Percentiles rank a stretch among this genome's conserved stretches.
Evolutionary conservation across 2,329 filamentous ascomycete species (phyloP).

Genomic region (Helotiales sp.): DNA sequence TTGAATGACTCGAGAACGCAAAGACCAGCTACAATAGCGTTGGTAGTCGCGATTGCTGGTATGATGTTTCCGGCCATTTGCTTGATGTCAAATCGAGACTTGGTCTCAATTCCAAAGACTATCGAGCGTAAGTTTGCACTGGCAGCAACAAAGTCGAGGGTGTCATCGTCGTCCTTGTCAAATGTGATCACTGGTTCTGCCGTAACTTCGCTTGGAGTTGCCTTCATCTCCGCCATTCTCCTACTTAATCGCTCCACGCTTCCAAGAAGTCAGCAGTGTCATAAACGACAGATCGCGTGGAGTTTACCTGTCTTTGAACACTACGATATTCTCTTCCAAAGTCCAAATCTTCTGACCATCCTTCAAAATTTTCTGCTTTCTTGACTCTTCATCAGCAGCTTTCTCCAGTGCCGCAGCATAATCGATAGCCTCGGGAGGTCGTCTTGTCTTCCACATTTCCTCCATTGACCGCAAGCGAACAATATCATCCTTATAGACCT

Average conservation of each 20-base stretch:
- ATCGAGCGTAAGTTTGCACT: constrained; percentile 87
- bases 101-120: constrained; percentile 86
- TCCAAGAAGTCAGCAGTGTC: constrained; percentile 26
- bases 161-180: constrained; percentile 96
- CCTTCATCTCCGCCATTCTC: constrained; percentile 70
- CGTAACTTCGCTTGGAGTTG: constrained; percentile 49
- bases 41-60: constrained; percentile 96
- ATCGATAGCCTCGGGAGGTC: constrained; percentile 73
- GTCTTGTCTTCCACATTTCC: constrained; percentile 93
- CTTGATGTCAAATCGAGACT: constrained; percentile 96
- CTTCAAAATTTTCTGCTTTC: constrained; percentile 59
- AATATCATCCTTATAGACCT: constrained; percentile 89
- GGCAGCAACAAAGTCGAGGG: constrained; percentile 90
- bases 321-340: constrained; percentile 79
- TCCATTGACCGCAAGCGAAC: constrained; percentile 82
- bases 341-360: constrained; percentile 82
- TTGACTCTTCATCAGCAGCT: constrained; percentile 51
- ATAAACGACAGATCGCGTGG: neutral
- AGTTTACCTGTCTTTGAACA: constrained; percentile 76
- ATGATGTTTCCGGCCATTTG: constrained; percentile 99
- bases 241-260: constrained; percentile 76
- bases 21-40: constrained; percentile 91
- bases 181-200: constrained; percentile 76
- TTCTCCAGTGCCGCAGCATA: constrained; percentile 66
- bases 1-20: constrained; percentile 95